These are phyloP conservation scores for Fusarium liriodendri DNA, from an alignment of 2,329 filamentous ascomycete genomes.

Conservation along the genomic window DNA sequence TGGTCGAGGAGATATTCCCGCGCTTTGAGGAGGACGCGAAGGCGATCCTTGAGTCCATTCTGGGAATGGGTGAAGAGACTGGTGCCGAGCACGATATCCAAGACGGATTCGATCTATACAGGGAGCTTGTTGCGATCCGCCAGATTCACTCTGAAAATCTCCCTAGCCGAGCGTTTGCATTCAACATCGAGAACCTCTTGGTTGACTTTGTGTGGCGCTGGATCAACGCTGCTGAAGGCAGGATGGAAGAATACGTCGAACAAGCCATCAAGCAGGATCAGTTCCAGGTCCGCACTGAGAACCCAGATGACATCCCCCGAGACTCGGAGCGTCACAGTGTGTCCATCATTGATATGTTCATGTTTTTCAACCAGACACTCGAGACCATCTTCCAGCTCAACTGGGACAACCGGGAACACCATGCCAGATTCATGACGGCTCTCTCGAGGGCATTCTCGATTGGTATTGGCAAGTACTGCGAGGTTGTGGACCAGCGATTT, in stretches of 20 bases:
- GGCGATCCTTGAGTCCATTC: slow-evolving; percentile 84
- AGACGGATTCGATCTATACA: slow-evolving; percentile 95
- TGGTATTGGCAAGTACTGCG: slow-evolving; percentile 90
- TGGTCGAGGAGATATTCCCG: slow-evolving; percentile 87
- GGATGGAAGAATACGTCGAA: slow-evolving; percentile 86
- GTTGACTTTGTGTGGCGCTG: slow-evolving; percentile 97
- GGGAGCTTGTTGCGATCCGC: slow-evolving; percentile 86
- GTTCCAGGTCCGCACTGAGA: slow-evolving; percentile 79
- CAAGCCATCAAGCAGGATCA: slow-evolving; percentile 90
- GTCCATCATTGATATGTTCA: slow-evolving; percentile 93
- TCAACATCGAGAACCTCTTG: slow-evolving; percentile 86
- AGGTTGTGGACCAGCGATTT: slow-evolving; percentile 87
- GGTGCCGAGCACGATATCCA: slow-evolving; percentile 84
- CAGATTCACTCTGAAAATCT: slow-evolving; percentile 82
- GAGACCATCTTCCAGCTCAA: slow-evolving; percentile 87
- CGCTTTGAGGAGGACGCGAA: slow-evolving; percentile 90
- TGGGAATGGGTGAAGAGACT: slow-evolving; percentile 76
- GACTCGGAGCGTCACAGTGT: slow-evolving; percentile 92
- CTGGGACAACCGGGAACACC: slow-evolving; percentile 94
- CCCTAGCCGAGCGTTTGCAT: slow-evolving; percentile 80
- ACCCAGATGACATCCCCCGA: slow-evolving; percentile 70
- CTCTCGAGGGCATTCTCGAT: slow-evolving; percentile 85
- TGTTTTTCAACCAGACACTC: slow-evolving; percentile 90
- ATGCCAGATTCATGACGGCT: slow-evolving; percentile 97
- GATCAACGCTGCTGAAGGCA: slow-evolving; percentile 84